phyloP scores from a whole-genome alignment of 169 alveolate species.

The Miamiensis avidus region DNA sequence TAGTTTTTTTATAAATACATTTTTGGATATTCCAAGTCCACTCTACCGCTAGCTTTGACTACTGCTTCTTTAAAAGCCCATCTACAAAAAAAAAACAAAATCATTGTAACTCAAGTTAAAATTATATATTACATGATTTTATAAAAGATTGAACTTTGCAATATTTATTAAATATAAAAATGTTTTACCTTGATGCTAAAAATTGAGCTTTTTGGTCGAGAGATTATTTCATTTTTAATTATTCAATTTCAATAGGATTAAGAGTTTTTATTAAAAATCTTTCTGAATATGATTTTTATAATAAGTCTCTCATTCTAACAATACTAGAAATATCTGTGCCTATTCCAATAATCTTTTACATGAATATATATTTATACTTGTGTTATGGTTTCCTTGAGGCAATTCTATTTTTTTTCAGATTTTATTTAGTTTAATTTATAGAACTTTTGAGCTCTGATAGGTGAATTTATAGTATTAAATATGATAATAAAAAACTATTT shows the following conservation, averaged over 20 bases:
- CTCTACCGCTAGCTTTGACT: constrained; percentile 40
- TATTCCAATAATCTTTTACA: constrained; percentile 23
- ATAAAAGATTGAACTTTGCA: too few species aligned
- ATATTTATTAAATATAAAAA: too few species aligned
- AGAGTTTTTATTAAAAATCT: constrained; percentile 30
- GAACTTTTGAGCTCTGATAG: too few species aligned
- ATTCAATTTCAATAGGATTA: constrained; percentile 28
- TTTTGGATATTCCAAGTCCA: constrained; percentile 9
- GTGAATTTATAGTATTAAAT: too few species aligned
- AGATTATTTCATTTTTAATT: background rate
- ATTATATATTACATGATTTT: too few species aligned
- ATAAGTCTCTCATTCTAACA: constrained; percentile 5
- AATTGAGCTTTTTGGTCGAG: background rate
- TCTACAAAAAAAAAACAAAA: too few species aligned
- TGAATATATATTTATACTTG: too few species aligned
- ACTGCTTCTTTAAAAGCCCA: constrained; percentile 52
- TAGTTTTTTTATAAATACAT: constrained; percentile 24
- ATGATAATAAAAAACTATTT: too few species aligned
- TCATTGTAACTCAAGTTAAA: too few species aligned
- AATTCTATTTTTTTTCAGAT: too few species aligned
- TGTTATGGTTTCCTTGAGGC: too few species aligned
- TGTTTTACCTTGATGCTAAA: constrained; percentile 5
- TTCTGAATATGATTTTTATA: background rate
- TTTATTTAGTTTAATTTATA: too few species aligned
- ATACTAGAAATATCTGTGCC: constrained; percentile 21